These are phyloP conservation scores for Aspergillus hiratsukae DNA, from an alignment of 2,329 filamentous ascomycete genomes.

Conservation along the genomic window DNA sequence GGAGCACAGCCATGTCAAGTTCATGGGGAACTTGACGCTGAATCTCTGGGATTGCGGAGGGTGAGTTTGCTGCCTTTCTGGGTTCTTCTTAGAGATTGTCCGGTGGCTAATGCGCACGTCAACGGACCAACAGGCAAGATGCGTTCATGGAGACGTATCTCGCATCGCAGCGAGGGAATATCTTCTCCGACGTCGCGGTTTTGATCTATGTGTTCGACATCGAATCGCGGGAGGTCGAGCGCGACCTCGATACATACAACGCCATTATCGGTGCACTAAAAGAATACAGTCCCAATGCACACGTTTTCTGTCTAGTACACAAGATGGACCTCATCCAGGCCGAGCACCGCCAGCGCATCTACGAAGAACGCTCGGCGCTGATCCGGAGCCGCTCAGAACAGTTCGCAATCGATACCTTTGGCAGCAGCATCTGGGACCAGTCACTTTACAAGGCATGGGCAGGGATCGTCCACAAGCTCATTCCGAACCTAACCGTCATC, in stretches of 20 bases:
- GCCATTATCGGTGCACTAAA: constrained; percentile 83
- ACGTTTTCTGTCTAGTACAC: constrained; percentile 93
- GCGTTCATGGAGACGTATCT: constrained; percentile 99
- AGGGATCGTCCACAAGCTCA: constrained; percentile 92
- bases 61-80: constrained; percentile 41
- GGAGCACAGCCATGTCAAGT: constrained; percentile 97
- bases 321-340: constrained; percentile 96
- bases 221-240: constrained; percentile 88
- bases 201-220: constrained; percentile 99
- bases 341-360: constrained; percentile 72
- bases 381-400: constrained; percentile 70
- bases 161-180: constrained; percentile 88
- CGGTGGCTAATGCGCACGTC: background rate
- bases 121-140: constrained; percentile 66
- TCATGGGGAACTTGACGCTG: constrained; percentile 93
- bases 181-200: constrained; percentile 94
- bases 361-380: constrained; percentile 74
- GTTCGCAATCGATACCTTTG: constrained; percentile 80
- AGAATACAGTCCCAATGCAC: constrained; percentile 75
- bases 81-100: background rate
- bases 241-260: constrained; percentile 87
- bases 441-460: constrained; percentile 98
- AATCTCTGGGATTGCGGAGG: constrained; percentile 99
- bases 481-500: constrained; percentile 87
- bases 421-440: constrained; percentile 98